A percentile compares a stretch with the other conserved stretches of the same genome.
phyloP scores from a whole-genome alignment of 164 flowering plant genomes.

The Magnolia sinica region DNA sequence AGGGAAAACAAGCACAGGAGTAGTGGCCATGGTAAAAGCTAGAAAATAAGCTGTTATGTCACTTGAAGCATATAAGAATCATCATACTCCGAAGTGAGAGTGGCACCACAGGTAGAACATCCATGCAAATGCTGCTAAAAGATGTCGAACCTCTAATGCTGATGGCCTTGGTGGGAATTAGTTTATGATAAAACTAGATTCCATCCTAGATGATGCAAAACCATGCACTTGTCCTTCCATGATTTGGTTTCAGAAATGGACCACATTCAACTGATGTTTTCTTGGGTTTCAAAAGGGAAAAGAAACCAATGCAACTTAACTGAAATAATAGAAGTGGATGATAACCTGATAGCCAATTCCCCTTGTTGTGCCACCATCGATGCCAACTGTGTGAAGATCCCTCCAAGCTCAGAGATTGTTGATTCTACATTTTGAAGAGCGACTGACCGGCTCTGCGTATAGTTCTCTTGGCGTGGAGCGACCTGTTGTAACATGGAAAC shows the following conservation, averaged over 20 bases:
- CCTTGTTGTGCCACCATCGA: conserved; percentile 92
- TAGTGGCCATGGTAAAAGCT: too few species aligned
- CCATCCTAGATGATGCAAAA: too few species aligned
- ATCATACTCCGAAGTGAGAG: too few species aligned
- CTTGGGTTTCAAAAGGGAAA: background rate
- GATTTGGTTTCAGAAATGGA: background rate
- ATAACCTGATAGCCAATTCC: conserved; percentile 82
- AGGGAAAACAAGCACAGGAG: too few species aligned
- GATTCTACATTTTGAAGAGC: conserved; percentile 92
- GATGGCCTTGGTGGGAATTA: too few species aligned
- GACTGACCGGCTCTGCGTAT: conserved; percentile 48
- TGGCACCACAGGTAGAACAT: too few species aligned
- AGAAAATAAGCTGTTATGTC: too few species aligned
- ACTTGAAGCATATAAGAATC: too few species aligned
- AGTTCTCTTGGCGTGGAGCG: conserved; percentile 65
- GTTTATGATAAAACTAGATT: too few species aligned
- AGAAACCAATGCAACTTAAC: background rate
- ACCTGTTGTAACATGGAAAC: conserved; percentile 80
- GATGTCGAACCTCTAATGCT: too few species aligned
- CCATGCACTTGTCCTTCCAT: background rate
- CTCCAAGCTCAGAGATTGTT: conserved; percentile 81
- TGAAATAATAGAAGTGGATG: background rate
- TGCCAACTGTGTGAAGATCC: conserved; percentile 82
- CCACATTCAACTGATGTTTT: background rate
- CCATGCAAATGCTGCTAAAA: too few species aligned